Evolutionary conservation across 352 stramenopile genomes (phyloP).

Genomic region (Phytophthora constricta): DNA sequence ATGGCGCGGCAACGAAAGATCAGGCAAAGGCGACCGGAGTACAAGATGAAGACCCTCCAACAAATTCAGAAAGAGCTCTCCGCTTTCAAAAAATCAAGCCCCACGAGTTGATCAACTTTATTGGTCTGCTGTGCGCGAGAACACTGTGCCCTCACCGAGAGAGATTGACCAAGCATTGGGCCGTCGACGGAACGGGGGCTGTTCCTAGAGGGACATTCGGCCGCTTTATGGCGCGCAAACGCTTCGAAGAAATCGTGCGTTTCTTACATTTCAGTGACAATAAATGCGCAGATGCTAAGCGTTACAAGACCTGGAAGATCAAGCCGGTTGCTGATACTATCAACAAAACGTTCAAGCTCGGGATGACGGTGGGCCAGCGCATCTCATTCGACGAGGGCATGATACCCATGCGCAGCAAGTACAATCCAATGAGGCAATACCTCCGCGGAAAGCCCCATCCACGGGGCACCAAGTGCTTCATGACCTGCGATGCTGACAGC

Average conservation of each 20-base stretch:
- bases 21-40: neutral
- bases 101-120: slow-evolving; percentile 9
- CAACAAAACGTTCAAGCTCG: too few relatives aligned
- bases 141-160: slow-evolving; percentile 5
- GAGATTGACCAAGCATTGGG: slow-evolving; percentile 10
- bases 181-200: neutral
- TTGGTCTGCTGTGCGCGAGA: slow-evolving; percentile 9
- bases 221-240: neutral
- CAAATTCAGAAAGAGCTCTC: slow-evolving; percentile 9
- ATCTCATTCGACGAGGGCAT: too few relatives aligned
- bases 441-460: too few relatives aligned
- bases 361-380: too few relatives aligned
- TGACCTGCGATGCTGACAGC: too few relatives aligned
- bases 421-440: too few relatives aligned
- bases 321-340: too few relatives aligned
- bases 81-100: slow-evolving; percentile 2
- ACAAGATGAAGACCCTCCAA: slow-evolving; percentile 13
- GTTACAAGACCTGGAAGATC: too few relatives aligned
- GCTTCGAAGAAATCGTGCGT: neutral
- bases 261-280: slow-evolving; percentile 28
- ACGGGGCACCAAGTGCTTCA: too few relatives aligned
- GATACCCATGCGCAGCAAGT: too few relatives aligned
- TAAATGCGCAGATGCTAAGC: too few relatives aligned
- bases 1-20: slow-evolving; percentile 8
- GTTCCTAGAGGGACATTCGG: slow-evolving; percentile 5